A percentile compares a stretch with the other conserved stretches of the same genome.
Evolutionary conservation across 257 asterid genomes (phyloP).

Genomic region (Jasminum sambac): DNA sequence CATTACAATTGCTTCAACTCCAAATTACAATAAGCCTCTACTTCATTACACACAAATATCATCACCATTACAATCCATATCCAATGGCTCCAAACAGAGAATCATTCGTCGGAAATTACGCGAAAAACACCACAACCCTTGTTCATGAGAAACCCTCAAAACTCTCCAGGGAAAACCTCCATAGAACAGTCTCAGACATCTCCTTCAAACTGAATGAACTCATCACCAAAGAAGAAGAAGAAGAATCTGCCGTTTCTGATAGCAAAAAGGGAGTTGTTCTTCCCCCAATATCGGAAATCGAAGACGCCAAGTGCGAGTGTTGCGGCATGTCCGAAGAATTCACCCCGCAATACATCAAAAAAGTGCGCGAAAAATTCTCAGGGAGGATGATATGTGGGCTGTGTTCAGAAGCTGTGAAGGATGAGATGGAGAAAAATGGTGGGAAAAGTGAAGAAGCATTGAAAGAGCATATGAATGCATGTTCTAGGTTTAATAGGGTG

Average conservation of each 20-base stretch:
- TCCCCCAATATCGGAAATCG: conserved; percentile 67
- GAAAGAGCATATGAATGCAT: conserved; percentile 71
- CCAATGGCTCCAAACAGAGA: conserved; percentile 49
- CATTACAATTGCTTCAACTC: background rate
- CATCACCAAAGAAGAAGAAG: conserved; percentile 20
- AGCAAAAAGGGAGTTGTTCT: conserved; percentile 2
- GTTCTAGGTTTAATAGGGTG: conserved; percentile 61
- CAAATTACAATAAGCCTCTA: background rate
- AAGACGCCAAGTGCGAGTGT: conserved; percentile 90
- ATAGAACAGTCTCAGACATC: conserved; percentile 75
- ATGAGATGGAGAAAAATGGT: conserved; percentile 79
- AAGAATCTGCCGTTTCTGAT: background rate
- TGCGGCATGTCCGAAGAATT: conserved; percentile 94
- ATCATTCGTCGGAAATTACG: conserved; percentile 24
- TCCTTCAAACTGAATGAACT: conserved; percentile 55
- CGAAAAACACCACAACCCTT: conserved; percentile 27
- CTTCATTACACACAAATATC: background rate
- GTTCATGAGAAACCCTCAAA: conserved; percentile 43
- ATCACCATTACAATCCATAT: background rate
- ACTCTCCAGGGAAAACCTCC: conserved; percentile 53
- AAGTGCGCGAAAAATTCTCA: conserved; percentile 45
- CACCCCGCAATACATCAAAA: conserved; percentile 63
- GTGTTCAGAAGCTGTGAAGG: conserved; percentile 85
- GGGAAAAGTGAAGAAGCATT: conserved; percentile 65
- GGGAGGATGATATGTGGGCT: conserved; percentile 85